These are phyloP conservation scores for Pseudogymnoascus sp. DNA, from an alignment of 2,329 filamentous ascomycete genomes.

Conservation along the genomic window DNA sequence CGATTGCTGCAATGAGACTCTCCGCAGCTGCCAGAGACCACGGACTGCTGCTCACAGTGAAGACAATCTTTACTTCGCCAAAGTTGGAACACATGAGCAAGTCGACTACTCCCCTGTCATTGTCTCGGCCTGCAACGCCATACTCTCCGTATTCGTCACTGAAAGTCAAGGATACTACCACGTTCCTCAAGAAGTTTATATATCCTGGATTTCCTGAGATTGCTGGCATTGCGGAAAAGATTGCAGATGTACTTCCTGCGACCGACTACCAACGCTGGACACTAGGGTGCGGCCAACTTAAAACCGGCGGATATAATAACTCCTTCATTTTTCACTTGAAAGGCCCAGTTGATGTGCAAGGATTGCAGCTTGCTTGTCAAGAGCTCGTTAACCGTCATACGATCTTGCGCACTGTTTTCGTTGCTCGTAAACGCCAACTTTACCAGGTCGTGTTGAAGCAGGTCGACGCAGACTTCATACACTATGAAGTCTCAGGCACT, in stretches of 20 bases:
- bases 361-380: conserved; percentile 10
- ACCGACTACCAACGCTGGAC: conserved; percentile 16
- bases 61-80: conserved; percentile 13
- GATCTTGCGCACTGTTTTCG: conserved; percentile 16
- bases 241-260: conserved; percentile 15
- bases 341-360: conserved; percentile 6
- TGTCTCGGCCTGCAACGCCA: not conserved
- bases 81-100: conserved; percentile 13
- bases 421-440: not conserved
- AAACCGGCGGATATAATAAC: conserved; percentile 13
- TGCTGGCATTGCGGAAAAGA: not conserved
- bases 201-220: not conserved
- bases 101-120: not conserved
- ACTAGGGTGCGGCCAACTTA: conserved; percentile 8
- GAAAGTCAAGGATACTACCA: not conserved
- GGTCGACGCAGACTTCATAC: not conserved
- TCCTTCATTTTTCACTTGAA: conserved; percentile 14
- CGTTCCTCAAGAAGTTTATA: not conserved
- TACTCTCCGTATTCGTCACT: not conserved
- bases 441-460: conserved; percentile 15
- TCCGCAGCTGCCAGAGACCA: conserved; percentile 26
- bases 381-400: conserved; percentile 8
- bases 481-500: not conserved
- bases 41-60: conserved; percentile 13
- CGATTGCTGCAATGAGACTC: conserved; percentile 38